Conservation (phyloP, 352 stramenopile genomes). For the Halophytophthora polymorphica region DNA sequence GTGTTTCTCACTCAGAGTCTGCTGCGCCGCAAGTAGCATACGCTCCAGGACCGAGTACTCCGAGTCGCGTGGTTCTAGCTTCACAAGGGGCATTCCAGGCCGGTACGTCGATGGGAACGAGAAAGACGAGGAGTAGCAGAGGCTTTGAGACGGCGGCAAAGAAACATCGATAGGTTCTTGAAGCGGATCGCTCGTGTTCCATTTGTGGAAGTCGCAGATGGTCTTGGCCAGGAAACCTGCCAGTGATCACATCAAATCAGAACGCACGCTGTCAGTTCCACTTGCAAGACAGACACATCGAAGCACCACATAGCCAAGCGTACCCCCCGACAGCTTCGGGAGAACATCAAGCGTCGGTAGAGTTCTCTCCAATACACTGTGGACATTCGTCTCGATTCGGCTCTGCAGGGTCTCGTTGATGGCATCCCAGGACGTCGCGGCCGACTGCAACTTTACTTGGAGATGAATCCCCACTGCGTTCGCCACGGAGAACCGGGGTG, state of each 20-base stretch:
- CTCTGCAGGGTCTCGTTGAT: constrained; percentile 19
- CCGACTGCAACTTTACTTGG: constrained; percentile 16
- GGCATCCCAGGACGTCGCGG: not conserved
- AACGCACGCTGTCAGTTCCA: not conserved
- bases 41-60: constrained; percentile 8
- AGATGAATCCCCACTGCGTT: constrained; percentile 39
- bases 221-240: constrained; percentile 42
- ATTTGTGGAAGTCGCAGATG: constrained; percentile 28
- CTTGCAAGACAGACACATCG: constrained; percentile 3
- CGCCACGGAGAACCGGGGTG: constrained; percentile 17
- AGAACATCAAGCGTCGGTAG: constrained; percentile 23
- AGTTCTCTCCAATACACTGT: constrained; percentile 14
- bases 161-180: constrained; percentile 3
- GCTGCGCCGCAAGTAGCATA: constrained; percentile 8
- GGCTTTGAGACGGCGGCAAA: not conserved
- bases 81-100: not conserved
- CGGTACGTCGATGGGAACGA: constrained; percentile 8
- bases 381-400: constrained; percentile 35
- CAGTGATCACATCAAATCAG: not conserved
- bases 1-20: constrained; percentile 1
- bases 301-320: constrained; percentile 1
- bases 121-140: constrained; percentile 43
- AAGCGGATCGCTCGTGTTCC: constrained; percentile 20
- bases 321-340: constrained; percentile 22
- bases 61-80: not conserved